Evolutionary conservation across 2,329 filamentous ascomycete genomes (phyloP), one percentile per base, ranked within the genome.

Genomic region (Exophiala viscosa): DNA sequence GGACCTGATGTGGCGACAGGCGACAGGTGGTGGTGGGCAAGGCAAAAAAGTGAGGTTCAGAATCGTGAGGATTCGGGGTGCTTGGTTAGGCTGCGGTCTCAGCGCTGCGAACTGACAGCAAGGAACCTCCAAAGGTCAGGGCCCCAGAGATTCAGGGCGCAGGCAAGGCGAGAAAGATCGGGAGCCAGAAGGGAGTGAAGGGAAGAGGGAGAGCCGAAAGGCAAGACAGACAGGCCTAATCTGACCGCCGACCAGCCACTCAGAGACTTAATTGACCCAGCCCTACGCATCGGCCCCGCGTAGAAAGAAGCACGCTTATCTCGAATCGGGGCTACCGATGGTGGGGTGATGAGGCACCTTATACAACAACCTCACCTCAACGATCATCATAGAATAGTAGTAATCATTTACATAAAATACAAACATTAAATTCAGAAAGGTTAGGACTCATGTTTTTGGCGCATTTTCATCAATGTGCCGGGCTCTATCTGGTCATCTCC

Each of bases 331-430:
- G 42, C 50, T 38, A 36, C 43, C 44, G 13, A 57, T 59, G 58
- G 60, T 55, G 60, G 58, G 60, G 60, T 60, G 20, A 50, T 58
- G 60, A 57, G 58, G 60, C 60, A 54, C 31, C 23, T 36, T 35
- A 34, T 39, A 43, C 40, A 33, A 49, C 43, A 56, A 52, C 50
- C 54, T 54, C 50, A 59, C 60, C 55, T 58, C 55, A n/a, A 58
- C 11, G n/a, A 34, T 18, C 23, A 36, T 41, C 44, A 18, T 6
- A 42, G n/a, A 13, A 42, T 13, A 17, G 13, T 23, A 41, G 6
- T 31, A 23, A 23, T 42, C 18, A 42, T 31, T 28, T 23, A 23
- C n/a, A 31, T 5, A 7, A 20, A 28, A 28, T 28, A 28, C 23
- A 28, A 42, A 14, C 9, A 23, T 23, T 28, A 14, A 18, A 42